These are phyloP conservation scores for Geranomyces variabilis DNA, from an alignment of 192 early-diverging fungal genomes.

Conservation along the genomic window DNA sequence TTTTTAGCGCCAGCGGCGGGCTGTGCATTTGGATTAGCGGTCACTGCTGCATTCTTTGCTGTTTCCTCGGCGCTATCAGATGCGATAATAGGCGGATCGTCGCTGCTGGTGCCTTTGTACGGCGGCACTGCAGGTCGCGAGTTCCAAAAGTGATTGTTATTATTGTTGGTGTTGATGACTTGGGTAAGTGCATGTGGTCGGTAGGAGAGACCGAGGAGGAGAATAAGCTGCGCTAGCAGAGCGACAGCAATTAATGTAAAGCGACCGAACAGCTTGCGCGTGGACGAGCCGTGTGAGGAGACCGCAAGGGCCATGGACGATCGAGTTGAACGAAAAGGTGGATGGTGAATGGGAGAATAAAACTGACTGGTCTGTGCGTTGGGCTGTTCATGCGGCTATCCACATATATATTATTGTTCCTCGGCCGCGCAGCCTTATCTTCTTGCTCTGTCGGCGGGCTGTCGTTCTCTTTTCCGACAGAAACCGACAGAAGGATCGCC, in stretches of 20 bases:
- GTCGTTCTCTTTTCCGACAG: no score
- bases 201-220: conserved; percentile 1
- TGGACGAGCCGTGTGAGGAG: background rate
- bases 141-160: background rate
- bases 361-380: no score
- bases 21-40: background rate
- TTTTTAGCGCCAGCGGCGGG: background rate
- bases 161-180: conserved; percentile 1
- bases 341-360: no score
- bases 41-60: background rate
- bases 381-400: no score
- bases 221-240: background rate
- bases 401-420: no score
- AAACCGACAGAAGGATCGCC: no score
- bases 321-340: no score
- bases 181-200: background rate
- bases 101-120: background rate
- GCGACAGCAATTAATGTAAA: background rate
- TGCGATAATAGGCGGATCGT: background rate
- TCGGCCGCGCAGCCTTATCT: no score
- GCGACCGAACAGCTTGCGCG: conserved; percentile 7
- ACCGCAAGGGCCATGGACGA: no score
- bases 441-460: no score
- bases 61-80: background rate
- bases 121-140: background rate